Evolutionary conservation across 441 rosid species (phyloP), one percentile per base, ranked within the genome.

Genomic region (Gossypium gossypioides): DNA sequence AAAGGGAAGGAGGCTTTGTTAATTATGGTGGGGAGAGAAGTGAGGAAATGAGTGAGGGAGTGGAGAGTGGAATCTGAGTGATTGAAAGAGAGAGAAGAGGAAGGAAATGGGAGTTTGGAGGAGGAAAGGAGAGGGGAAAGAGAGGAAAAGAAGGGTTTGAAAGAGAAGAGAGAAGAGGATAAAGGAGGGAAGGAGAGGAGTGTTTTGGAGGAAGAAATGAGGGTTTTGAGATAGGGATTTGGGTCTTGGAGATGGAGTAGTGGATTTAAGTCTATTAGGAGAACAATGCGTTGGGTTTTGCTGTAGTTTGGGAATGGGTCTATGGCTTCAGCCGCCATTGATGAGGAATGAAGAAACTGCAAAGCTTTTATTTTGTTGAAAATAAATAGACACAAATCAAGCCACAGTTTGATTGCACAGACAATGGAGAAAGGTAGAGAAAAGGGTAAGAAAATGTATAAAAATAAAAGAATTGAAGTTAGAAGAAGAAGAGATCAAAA

Each of bases 81-180:
- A 82, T 87, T 83, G 72, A 95, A 95, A 15, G 92, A 91, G 57
- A 91, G 90, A 0, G 87, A 83, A 9, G 79, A 79, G 3, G 90
- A 85, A 7, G 92, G 79, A 68, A 72, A 56, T 2, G 88, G 84
- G 67, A 92, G 88, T 79, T 88, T 95, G 1, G 96, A 87, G 69
- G 97, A 92, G 75, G 95, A 92, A 9, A 92, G 88, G 9, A 95
- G 84, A 6, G 98, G 89, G 54, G 95, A 91, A 1, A 95, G 84
- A 32, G 98, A 95, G 66, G 99, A 91, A 65, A 95, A 89, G 84
- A 92, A 95, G 79, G 85, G 89, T 29, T 86, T 95, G 80, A 86
- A 86, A 59, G 96, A 83, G 81, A 89, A 95, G 44, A 95, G 87
- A 22, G 95, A 86, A 7, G 82, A 74, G 1, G 90, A 84, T 10